Conservation (phyloP, 2,329 filamentous ascomycete genomes). For the Daldinia eschscholtzii region DNA sequence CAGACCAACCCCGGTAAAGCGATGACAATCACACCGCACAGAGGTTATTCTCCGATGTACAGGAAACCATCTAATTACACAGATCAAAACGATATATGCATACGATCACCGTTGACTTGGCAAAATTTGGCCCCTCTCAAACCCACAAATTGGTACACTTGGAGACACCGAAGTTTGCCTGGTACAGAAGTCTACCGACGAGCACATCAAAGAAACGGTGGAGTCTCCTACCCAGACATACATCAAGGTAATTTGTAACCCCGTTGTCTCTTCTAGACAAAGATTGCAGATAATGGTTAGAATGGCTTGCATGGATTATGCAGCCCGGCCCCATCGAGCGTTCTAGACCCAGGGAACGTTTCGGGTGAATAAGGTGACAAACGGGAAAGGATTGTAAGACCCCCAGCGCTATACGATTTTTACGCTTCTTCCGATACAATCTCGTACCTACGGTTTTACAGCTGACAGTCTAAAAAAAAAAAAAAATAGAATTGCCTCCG, state of each 20-base stretch:
- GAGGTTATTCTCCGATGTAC: slow-evolving; percentile 43
- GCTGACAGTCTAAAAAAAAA: slow-evolving; percentile 15
- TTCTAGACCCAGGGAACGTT: slow-evolving; percentile 43
- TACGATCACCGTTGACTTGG: slow-evolving; percentile 36
- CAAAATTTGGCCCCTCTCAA: slow-evolving; percentile 31
- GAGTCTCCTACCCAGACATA: slow-evolving; percentile 40
- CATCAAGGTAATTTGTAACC: slow-evolving; percentile 41
- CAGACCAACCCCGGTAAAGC: slow-evolving; percentile 36
- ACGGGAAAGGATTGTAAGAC: slow-evolving; percentile 40
- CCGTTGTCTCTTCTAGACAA: slow-evolving; percentile 44
- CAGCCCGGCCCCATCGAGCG: slow-evolving; percentile 43
- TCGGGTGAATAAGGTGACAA: slow-evolving; percentile 44
- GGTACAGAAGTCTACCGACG: slow-evolving; percentile 39
- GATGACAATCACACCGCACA: slow-evolving; percentile 42
- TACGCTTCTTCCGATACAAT: slow-evolving; percentile 28
- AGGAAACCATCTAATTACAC: slow-evolving; percentile 40
- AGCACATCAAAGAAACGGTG: slow-evolving; percentile 36
- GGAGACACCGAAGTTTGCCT: slow-evolving; percentile 44
- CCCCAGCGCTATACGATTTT: slow-evolving; percentile 34
- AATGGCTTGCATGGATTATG: slow-evolving; percentile 46
- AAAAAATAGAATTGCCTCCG: slow-evolving; percentile 21
- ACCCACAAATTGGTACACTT: slow-evolving; percentile 40
- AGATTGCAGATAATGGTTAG: slow-evolving; percentile 43
- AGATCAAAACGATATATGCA: slow-evolving; percentile 42
- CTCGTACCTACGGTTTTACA: slow-evolving; percentile 17